Base-by-base conservation (phyloP, 1,284 basidiomycete genomes). In the Trichosporon faecale region DNA sequence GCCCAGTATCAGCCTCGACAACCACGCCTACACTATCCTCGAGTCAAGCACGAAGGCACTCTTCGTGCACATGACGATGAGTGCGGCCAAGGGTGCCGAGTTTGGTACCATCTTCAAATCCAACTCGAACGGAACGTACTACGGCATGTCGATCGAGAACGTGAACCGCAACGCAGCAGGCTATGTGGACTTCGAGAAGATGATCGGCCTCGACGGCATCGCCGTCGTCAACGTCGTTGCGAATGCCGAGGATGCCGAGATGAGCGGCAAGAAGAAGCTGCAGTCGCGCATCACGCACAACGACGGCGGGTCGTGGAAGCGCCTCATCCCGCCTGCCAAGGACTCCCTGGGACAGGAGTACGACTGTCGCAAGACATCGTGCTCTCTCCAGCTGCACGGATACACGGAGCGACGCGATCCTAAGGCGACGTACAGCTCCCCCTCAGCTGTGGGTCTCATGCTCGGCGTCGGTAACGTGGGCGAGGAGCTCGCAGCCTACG, bases 391-490 rank as follows among this genome's bases (percentile, higher is more conserved):
- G 73, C 86, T 99, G 11, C 97, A 99, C 80, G 95, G 95, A 2
- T 98, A 95, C 84, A 98, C 96, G 0, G 96, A 97, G 78, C 90
- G 97, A 18, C 86, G 86, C 25, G 96, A 99, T 79, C 89, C 94
- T 3, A 88, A 92, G 64, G 92, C 95, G 0, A 98, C 95, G 0
- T 98, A 92, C 82, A 94, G 92, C 78, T 95, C 90, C 64, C 95
- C 96, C 0, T 91, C 94, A 0, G 90, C 95, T 2, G 90, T 94
- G 2, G 97, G 96, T 7, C 86, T 99, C 16, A 89, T 99, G 85
- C 92, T 99, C 87, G 97, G 91, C 1, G 94, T 98, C 52, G 96
- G 96, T n/a, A 99, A 94, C 77, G 95, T 99, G 8, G 96, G 97
- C 33, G 90, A 94, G 74, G 83, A 85, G 6, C 88, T 99, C 0